Percentiles rank a stretch among this genome's conserved stretches.
phyloP scores from a whole-genome alignment of 148 eudicot genomes.

The Dianthus caryophyllus region DNA sequence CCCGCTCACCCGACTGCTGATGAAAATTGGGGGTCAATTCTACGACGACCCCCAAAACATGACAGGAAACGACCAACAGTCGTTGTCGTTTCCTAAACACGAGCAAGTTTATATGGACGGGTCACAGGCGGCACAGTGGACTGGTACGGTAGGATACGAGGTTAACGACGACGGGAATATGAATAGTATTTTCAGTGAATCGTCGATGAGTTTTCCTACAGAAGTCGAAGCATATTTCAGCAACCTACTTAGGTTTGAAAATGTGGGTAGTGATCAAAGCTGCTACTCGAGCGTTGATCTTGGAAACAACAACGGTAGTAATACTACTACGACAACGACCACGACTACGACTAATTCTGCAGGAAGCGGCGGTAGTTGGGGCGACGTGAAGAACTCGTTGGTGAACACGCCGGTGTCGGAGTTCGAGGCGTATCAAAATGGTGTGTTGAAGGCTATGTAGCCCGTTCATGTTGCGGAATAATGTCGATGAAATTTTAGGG shows the following conservation, averaged over 20 bases:
- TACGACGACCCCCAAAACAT: conserved; percentile 26
- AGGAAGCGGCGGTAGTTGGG: conserved; percentile 40
- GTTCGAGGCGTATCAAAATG: conserved; percentile 28
- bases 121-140: conserved; percentile 13
- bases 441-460: conserved; percentile 23
- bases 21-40: conserved; percentile 25
- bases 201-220: conserved; percentile 22
- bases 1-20: conserved; percentile 22
- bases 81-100: conserved; percentile 23
- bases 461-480: background rate
- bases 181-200: conserved; percentile 23
- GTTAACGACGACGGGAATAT: conserved; percentile 1
- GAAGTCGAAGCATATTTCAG: conserved; percentile 29
- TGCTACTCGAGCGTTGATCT: conserved; percentile 26
- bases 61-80: background rate
- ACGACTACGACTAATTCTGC: conserved; percentile 28
- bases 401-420: conserved; percentile 32
- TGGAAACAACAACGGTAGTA: conserved; percentile 21
- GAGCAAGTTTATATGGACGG: conserved; percentile 23
- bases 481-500: conserved; percentile 26
- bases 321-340: background rate
- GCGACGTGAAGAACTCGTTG: conserved; percentile 33
- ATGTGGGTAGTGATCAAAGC: conserved; percentile 29
- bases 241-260: conserved; percentile 22
- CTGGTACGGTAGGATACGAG: conserved; percentile 17